phyloP scores from a whole-genome alignment of 192 early-diverging fungal species.

The Thamnidium elegans region DNA sequence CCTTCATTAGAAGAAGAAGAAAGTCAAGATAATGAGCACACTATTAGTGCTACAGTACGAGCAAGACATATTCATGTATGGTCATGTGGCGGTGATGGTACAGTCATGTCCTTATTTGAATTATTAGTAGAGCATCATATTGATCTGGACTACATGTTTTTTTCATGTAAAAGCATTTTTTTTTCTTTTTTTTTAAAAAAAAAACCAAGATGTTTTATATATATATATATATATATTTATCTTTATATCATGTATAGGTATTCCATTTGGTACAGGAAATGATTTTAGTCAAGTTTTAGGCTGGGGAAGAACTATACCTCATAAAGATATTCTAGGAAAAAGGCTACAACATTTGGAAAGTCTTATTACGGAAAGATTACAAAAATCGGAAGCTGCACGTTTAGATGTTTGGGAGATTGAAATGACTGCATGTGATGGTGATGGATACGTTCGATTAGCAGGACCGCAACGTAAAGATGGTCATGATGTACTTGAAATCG shows the following conservation, averaged over 20 bases:
- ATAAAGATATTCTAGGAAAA: slow-evolving; percentile 57
- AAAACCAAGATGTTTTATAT: not conserved
- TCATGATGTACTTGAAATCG: slow-evolving; percentile 27
- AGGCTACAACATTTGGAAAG: slow-evolving; percentile 54
- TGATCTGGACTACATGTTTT: slow-evolving; percentile 62
- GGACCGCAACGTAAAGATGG: slow-evolving; percentile 49
- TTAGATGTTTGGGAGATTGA: slow-evolving; percentile 71
- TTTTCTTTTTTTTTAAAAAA: too few species aligned
- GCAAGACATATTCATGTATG: slow-evolving; percentile 63
- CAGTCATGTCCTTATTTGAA: slow-evolving; percentile 68
- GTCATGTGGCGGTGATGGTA: slow-evolving; percentile 76
- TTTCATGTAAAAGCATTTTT: slow-evolving; percentile 47
- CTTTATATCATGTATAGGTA: slow-evolving; percentile 32
- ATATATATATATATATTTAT: not conserved
- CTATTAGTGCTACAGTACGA: slow-evolving; percentile 13
- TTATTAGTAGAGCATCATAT: slow-evolving; percentile 58
- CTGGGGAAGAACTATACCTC: slow-evolving; percentile 66
- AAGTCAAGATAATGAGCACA: slow-evolving; percentile 1
- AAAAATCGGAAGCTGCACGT: slow-evolving; percentile 54
- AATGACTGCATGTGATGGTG: slow-evolving; percentile 50
- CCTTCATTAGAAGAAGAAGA: slow-evolving; percentile 8
- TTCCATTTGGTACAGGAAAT: slow-evolving; percentile 76
- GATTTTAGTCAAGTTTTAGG: slow-evolving; percentile 72
- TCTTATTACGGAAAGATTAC: slow-evolving; percentile 54
- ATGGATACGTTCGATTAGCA: slow-evolving; percentile 61